phyloP scores from a whole-genome alignment of 106 monocot species.

The Allium cepa region DNA sequence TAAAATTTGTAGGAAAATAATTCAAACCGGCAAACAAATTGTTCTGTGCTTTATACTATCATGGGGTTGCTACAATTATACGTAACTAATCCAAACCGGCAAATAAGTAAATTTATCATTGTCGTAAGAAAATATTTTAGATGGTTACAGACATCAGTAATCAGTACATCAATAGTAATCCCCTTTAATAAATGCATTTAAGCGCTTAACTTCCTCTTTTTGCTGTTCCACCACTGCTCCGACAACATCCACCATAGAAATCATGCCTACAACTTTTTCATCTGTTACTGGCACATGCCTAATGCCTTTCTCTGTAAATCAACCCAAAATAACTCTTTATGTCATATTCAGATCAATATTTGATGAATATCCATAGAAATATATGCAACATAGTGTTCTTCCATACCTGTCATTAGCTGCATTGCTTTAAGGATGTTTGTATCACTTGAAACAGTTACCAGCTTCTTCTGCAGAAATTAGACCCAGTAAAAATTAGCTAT shows the following conservation, averaged over 20 bases:
- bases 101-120: too few relatives aligned
- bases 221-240: slow-evolving; percentile 57
- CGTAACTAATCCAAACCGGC: too few relatives aligned
- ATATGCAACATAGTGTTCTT: too few relatives aligned
- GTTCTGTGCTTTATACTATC: too few relatives aligned
- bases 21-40: too few relatives aligned
- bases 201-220: slow-evolving; percentile 39
- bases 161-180: slow-evolving; percentile 31
- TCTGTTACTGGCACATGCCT: slow-evolving; percentile 66
- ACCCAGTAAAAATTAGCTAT: not conserved
- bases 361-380: too few relatives aligned
- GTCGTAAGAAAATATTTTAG: too few relatives aligned
- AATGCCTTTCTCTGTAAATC: slow-evolving; percentile 39
- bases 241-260: slow-evolving; percentile 63
- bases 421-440: slow-evolving; percentile 69
- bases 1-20: too few relatives aligned
- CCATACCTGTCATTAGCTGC: slow-evolving; percentile 34
- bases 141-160: too few relatives aligned
- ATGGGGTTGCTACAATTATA: too few relatives aligned
- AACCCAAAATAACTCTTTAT: too few relatives aligned
- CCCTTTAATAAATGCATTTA: slow-evolving; percentile 55
- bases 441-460: slow-evolving; percentile 42
- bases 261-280: slow-evolving; percentile 54
- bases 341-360: too few relatives aligned
- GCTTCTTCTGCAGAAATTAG: slow-evolving; percentile 32